Evolutionary conservation across 192 early-diverging fungal genomes (phyloP).

Genomic region (Backusella macrospora): DNA sequence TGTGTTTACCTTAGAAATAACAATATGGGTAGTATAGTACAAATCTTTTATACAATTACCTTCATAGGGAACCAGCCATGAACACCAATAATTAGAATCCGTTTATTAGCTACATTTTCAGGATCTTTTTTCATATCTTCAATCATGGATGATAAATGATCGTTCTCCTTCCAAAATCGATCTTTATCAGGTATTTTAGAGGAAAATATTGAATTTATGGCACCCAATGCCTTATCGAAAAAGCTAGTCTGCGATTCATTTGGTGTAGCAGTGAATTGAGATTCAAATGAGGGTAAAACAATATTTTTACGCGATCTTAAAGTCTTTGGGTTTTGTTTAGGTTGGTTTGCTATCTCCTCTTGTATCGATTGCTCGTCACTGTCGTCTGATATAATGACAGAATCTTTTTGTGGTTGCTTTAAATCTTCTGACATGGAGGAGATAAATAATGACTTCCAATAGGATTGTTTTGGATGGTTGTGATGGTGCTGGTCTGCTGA

Average conservation of each 20-base stretch:
- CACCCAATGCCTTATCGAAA: conserved; percentile 5
- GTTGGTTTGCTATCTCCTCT: not conserved
- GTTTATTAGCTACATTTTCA: conserved; percentile 40
- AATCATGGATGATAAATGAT: conserved; percentile 14
- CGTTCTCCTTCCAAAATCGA: not conserved
- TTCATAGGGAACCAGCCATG: conserved; percentile 91
- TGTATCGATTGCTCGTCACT: not conserved
- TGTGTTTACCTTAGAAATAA: not conserved
- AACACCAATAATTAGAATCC: conserved; percentile 81
- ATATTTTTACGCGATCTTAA: conserved; percentile 27
- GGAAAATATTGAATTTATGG: conserved; percentile 20
- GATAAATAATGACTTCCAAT: conserved; percentile 15
- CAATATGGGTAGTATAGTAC: conserved; percentile 30
- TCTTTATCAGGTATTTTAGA: conserved; percentile 12
- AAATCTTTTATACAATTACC: conserved; percentile 18
- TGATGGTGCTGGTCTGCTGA: conserved; percentile 4
- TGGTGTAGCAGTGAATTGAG: conserved; percentile 22
- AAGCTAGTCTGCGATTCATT: not conserved
- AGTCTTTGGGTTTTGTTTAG: not conserved
- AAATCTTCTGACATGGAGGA: not conserved
- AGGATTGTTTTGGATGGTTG: not conserved
- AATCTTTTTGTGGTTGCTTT: not conserved
- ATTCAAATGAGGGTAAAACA: conserved; percentile 37
- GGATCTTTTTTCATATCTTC: conserved; percentile 27
- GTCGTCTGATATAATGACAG: conserved; percentile 20